Evolutionary conservation across 176 grass and related monocot genomes (phyloP), one percentile per base, ranked within the genome.

Genomic region (Oryza officinalis): DNA sequence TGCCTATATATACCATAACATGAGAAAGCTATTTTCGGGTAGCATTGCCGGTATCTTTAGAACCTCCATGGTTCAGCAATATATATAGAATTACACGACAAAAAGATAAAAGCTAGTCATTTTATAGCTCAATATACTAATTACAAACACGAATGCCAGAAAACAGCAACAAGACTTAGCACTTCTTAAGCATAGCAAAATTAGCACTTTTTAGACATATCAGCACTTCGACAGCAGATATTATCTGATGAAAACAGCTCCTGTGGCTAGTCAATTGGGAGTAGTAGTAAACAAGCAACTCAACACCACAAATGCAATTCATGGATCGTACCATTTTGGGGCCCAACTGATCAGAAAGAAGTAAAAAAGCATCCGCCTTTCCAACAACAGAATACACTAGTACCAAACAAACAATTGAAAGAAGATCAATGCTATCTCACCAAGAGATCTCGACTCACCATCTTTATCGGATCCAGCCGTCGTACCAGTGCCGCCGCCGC

Each of bases 401-500:
- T 57, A 81, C 30, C 71, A 71, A 65, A 77, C 82, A 76, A 28
- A 70, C 2, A 77, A 61, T 25, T 61, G n/a, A 69, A 71, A 86
- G 26, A 74, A 77, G 38, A 68, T 20, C 63, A 65, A 65, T 18
- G 6, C 44, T 32, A 54, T 57, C 45, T 23, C 63, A 67, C 31
- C 6, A 82, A 82, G 67, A 30, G 74, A 67, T 49, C 59, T 49
- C 69, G 26, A 50, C 74, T 79, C 69, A 87, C 88, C 88, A 69
- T 83, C 80, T 79, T 83, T 86, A 7, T 90, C 88, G 69, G 80
- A 87, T 87, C 88, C 84, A 79, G 80, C 27, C 0, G 32, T 5
- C 4, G 79, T 4, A 32, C 18, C 1, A 3, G 35, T 59, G 31
- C 26, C 59, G 4, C 67, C 59, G 4, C 66, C 79, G 18, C 67